Evolutionary conservation across 495 filamentous ascomycete species (phyloP).

Genomic region (Talaromyces liani): DNA sequence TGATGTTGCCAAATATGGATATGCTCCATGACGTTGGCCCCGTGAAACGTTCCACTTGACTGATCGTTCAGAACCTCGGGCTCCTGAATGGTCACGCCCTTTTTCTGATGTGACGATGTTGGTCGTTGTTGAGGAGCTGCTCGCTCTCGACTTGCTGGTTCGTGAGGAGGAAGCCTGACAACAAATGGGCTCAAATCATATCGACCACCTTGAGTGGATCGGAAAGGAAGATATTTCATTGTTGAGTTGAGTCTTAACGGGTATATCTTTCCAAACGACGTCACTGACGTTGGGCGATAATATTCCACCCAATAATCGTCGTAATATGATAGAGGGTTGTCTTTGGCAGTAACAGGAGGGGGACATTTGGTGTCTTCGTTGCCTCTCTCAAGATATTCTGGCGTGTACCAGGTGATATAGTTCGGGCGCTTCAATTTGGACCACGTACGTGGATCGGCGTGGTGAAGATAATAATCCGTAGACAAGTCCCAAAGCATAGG

Average conservation of each 20-base stretch:
- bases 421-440: slow-evolving; percentile 54
- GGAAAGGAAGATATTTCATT: slow-evolving; percentile 69
- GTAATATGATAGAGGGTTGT: slow-evolving; percentile 57
- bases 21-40: slow-evolving; percentile 11
- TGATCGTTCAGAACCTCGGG: slow-evolving; percentile 16
- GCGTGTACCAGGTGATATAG: slow-evolving; percentile 85
- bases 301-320: slow-evolving; percentile 99
- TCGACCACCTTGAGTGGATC: slow-evolving; percentile 57
- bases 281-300: slow-evolving; percentile 79
- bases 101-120: slow-evolving; percentile 20
- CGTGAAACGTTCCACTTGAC: slow-evolving; percentile 7
- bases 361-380: slow-evolving; percentile 34
- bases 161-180: slow-evolving; percentile 48
- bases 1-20: slow-evolving; percentile 21
- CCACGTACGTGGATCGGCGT: slow-evolving; percentile 71
- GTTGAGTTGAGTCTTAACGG: slow-evolving; percentile 85
- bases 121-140: background rate
- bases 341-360: slow-evolving; percentile 36
- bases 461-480: slow-evolving; percentile 95
- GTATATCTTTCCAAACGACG: slow-evolving; percentile 83
- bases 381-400: slow-evolving; percentile 57
- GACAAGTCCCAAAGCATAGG: slow-evolving; percentile 97
- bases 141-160: slow-evolving; percentile 31
- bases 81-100: slow-evolving; percentile 38
- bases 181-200: slow-evolving; percentile 82